A percentile compares a stretch with the other conserved stretches of the same genome.
Evolutionary conservation across 2,329 filamentous ascomycete species (phyloP).

Genomic region (Claviceps sorghi): DNA sequence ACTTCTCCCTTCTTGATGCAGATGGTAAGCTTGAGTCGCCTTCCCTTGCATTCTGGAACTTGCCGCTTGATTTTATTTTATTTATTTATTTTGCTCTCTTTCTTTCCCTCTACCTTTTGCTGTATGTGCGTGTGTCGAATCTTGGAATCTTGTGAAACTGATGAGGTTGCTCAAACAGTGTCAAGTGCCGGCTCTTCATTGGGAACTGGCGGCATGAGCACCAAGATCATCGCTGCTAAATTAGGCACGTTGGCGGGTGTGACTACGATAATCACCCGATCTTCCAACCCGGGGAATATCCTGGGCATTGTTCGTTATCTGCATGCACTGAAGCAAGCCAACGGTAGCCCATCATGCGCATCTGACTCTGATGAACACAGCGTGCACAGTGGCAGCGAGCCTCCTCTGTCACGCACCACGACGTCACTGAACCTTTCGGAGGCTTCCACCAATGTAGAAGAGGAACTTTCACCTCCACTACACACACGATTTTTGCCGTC

Average conservation of each 20-base stretch:
- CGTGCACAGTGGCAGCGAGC: slow-evolving; percentile 4
- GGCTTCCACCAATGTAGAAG: slow-evolving; percentile 9
- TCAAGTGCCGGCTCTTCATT: slow-evolving; percentile 78
- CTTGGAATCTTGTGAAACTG: slow-evolving; percentile 4
- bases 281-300: slow-evolving; percentile 87
- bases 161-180: slow-evolving; percentile 32
- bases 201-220: slow-evolving; percentile 93
- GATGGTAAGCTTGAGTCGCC: slow-evolving; percentile 41
- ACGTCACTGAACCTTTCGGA: slow-evolving; percentile 25
- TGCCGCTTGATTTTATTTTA: background rate
- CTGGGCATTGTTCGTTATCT: slow-evolving; percentile 71
- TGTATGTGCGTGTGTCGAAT: too few relatives aligned
- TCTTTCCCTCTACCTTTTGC: too few relatives aligned
- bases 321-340: slow-evolving; percentile 27
- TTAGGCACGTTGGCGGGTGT: slow-evolving; percentile 89
- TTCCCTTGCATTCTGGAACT: background rate
- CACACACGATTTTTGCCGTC: slow-evolving; percentile 91
- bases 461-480: slow-evolving; percentile 32
- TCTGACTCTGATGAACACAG: slow-evolving; percentile 11
- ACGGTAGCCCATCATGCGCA: slow-evolving; percentile 1
- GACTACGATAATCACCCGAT: slow-evolving; percentile 87
- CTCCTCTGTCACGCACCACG: slow-evolving; percentile 23
- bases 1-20: slow-evolving; percentile 67
- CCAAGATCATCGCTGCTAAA: slow-evolving; percentile 87
- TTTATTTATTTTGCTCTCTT: too few relatives aligned